Evolutionary conservation across 805 yeast species (phyloP), one percentile per base, ranked within the genome.

Genomic region (Wickerhamiella musiphila): DNA sequence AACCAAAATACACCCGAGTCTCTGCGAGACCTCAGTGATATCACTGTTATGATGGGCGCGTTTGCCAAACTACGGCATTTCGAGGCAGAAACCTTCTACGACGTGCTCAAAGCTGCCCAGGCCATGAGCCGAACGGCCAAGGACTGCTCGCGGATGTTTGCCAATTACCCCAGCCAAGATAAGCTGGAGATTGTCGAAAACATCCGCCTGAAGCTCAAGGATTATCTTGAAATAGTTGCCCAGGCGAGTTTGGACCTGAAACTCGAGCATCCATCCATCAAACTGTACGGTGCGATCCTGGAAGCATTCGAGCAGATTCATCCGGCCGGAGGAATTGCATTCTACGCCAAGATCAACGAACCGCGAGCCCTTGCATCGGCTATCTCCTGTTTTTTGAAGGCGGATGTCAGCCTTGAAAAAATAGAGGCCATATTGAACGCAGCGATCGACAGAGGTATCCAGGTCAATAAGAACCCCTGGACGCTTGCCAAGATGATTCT

Each of bases 361-460:
- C 20, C 25, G 9, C 32, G 27, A 2, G 34, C 28, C 6, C 33
- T 36, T 10, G 45, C 40, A 17, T 29, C 44, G 6, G 48, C 36
- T 3, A 42, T 46, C 10, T 41, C 42, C n/a, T 43, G 48, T 22
- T 26, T 46, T 38, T 35, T 42, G 11, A 36, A 42, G 21, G 29
- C 46, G 1, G 23, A 30, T 6, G 31, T 28, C 11, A 33, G 47
- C 2, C 32, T 44, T 13, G 23, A 27, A 7, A 27, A 16, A 2
- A 35, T 44, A 9, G 35, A 31, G 20, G 20, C 12, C 4, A 44
- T 36, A 4, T 41, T 28, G 23, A 15, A 21, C 8, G 6, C 26
- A 8, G 16, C 32, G n/a, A 28, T n/a, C n/a, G n/a, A n/a, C n/a
- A n/a, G n/a, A n/a, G n/a, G n/a, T n/a, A n/a, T n/a, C n/a, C n/a